Evolutionary conservation across 345 rosid species (phyloP), one percentile per base, ranked within the genome.

Genomic region (Theobroma cacao): DNA sequence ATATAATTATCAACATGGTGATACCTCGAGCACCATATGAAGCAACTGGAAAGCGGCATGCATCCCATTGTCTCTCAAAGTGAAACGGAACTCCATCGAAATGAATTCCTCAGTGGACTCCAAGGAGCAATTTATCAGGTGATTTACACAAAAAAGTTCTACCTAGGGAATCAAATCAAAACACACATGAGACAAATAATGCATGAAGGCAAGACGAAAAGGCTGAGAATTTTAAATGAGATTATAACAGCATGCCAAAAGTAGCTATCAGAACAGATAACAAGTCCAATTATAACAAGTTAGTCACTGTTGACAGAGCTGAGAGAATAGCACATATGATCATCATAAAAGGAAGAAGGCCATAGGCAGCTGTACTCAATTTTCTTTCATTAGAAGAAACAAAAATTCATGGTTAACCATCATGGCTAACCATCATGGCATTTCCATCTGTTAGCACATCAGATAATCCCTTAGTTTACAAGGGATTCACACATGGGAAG

Each of bases 21-120:
- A 55, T 90, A 95, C 99, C 99, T 94, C 98, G 74, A 97, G 98
- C 82, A 97, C 99, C 98, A 97, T 97, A 82, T 97, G 99, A 77
- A 97, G 99, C 74, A 97, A 82, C 87, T 97, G 97, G 88, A 97
- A 97, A 82, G 98, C 98, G 66, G 98, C 99, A 74, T 79, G 87
- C 99, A 97, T 97, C 63, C 99, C 99, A 83, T 94, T 91, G 85
- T 97, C 99, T 80, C 98, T 92, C 30, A 94, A 82, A 80, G 98
- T 97, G 82, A 94, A 97, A 61, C 98, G 98, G 78, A 94, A 94
- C 83, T 97, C 99, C 99, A 97, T 97, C 52, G 98, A 89, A 81
- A 97, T 97, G 81, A 97, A 93, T 84, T 97, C 99, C 85, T 97
- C 98, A 1, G 98, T 94, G 40, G 99, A 94, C 88, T 97, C 99